Conservation (phyloP, 192 early-diverging fungal genomes). For the Gaertneriomyces sp. region DNA sequence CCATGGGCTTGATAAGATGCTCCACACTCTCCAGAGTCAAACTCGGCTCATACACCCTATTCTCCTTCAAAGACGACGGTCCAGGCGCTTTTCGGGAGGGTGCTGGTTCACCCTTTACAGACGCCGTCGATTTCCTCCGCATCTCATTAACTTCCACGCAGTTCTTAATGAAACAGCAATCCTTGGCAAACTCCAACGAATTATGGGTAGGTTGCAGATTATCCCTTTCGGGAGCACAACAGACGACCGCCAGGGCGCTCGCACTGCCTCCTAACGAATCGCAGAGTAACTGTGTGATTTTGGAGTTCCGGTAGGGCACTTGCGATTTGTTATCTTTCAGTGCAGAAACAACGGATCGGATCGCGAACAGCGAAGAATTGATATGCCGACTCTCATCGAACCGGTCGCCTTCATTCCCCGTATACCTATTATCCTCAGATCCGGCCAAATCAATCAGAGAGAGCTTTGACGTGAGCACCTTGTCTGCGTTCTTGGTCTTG, state of each 20-base stretch:
- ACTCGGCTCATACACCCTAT: neutral
- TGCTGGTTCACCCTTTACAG: constrained; percentile 1
- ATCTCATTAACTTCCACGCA: constrained; percentile 20
- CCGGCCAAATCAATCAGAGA: constrained; percentile 27
- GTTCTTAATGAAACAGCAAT: constrained; percentile 31
- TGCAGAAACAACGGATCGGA: constrained; percentile 19
- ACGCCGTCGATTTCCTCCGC: neutral
- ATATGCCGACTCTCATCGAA: constrained; percentile 29
- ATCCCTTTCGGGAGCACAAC: constrained; percentile 26
- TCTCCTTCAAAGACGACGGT: neutral
- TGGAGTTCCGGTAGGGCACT: constrained; percentile 28
- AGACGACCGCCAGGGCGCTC: constrained; percentile 23
- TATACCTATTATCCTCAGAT: constrained; percentile 27
- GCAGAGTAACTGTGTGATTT: constrained; percentile 27
- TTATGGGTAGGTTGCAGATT: constrained; percentile 26
- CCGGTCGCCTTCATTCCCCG: constrained; percentile 24
- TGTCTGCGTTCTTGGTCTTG: neutral
- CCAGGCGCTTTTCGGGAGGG: neutral
- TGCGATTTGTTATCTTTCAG: constrained; percentile 22
- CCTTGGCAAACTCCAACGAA: constrained; percentile 26
- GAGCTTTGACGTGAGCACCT: constrained; percentile 22
- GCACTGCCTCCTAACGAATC: constrained; percentile 28
- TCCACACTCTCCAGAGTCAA: constrained; percentile 9
- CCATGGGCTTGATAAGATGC: constrained; percentile 7
- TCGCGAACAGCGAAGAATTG: constrained; percentile 27